Base-by-base conservation (phyloP, 164 flowering plant species). In the Akebia trifoliata region DNA sequence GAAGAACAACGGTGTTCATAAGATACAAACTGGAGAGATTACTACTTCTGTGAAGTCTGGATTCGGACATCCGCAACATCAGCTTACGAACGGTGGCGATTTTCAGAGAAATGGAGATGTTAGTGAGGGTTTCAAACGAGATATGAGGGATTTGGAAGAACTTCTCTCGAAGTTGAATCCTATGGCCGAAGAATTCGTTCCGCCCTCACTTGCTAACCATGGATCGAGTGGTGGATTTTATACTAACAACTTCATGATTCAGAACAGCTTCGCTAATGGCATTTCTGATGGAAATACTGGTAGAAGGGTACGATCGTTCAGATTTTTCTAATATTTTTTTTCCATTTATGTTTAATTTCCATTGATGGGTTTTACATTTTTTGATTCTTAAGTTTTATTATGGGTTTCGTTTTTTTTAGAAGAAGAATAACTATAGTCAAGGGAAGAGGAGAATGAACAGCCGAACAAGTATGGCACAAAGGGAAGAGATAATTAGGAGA, bases 101-200 rank as follows among this genome's bases (percentile, higher is more conserved):
- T 54, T 45, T 57, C 51, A 22, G 66, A 60, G 29, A 47, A 64
- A 66, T 53, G 80, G 65, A 6, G 75, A 62, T 7, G 59, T 12
- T 31, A 78, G 52, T 6, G 80, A 74, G 60, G 74, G 78, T 59
- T 76, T 75, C 58, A 76, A 84, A 53, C 62, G 68, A 60, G 91
- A 85, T 21, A 82, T 85, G 78, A 81, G 90, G 70, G 94, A 87
- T 59, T 71, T 87, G 74, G 83, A 78, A 69, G 93, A 90, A 60
- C 77, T 87, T 18, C 78, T 87, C 37, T 90, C 95, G 1, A 90
- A 90, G 70, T 65, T 90, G 53, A 90, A 90, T 54, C 97, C 97
- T 15, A 75, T 85, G 90, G 97, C 97, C 35, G 75, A 79, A 61
- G 97, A 87, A 59, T 90, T 90, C 62, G 87, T 90, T 31, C 97